These are phyloP conservation scores for Physcomitrellopsis africana DNA, from an alignment of 225 moss, liverwort and hornwort genomes.

Conservation along the genomic window DNA sequence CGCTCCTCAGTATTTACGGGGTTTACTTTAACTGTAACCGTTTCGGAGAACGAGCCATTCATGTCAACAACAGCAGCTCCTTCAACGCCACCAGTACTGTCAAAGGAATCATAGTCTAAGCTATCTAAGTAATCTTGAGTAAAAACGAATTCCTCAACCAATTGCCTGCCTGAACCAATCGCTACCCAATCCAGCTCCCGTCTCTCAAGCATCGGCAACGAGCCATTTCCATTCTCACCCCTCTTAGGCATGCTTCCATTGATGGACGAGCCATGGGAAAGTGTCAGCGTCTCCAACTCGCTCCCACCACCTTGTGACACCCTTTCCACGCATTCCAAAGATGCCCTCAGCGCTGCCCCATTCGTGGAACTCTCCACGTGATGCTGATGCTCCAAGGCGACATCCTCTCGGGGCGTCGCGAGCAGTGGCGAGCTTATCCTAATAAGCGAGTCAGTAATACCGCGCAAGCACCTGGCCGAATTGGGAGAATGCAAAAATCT, in stretches of 20 bases:
- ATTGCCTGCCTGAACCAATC: too few relatives aligned
- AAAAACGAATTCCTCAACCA: too few relatives aligned
- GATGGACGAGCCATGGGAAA: neutral
- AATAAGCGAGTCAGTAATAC: neutral
- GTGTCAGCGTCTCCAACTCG: constrained; percentile 1
- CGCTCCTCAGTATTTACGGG: too few relatives aligned
- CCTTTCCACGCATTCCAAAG: constrained; percentile 12
- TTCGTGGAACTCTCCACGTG: neutral
- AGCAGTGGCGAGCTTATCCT: too few relatives aligned
- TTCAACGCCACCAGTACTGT: too few relatives aligned
- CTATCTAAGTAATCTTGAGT: too few relatives aligned
- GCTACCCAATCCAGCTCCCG: neutral
- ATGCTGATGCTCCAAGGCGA: neutral
- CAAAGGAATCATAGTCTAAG: too few relatives aligned
- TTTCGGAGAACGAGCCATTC: too few relatives aligned
- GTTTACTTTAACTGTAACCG: too few relatives aligned
- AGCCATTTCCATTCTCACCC: too few relatives aligned
- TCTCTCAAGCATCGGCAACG: neutral
- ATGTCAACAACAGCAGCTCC: too few relatives aligned
- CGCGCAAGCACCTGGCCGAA: neutral
- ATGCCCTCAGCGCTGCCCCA: neutral
- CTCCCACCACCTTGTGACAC: neutral
- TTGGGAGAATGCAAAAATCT: neutral
- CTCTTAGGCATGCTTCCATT: neutral
- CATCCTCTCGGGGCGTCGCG: neutral